These are phyloP conservation scores for Alternaria conjuncta DNA, from an alignment of 2,329 filamentous ascomycete species.

Conservation along the genomic window DNA sequence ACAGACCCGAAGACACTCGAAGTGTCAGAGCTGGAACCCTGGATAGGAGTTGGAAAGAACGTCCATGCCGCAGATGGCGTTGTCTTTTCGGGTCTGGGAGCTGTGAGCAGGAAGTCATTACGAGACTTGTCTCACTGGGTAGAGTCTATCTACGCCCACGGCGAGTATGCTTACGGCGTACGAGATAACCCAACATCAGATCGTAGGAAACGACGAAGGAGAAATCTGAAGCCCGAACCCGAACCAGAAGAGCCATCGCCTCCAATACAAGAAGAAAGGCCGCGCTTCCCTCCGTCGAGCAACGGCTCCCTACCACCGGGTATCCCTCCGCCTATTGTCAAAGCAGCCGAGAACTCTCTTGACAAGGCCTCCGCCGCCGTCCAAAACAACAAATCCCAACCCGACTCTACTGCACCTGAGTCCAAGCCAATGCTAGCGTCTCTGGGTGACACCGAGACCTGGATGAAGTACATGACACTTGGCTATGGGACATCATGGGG, in stretches of 20 bases:
- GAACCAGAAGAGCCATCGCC: conserved; percentile 4
- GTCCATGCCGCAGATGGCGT: conserved; percentile 79
- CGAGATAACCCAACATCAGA: conserved; percentile 76
- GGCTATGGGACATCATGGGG: conserved; percentile 54
- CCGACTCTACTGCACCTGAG: conserved; percentile 22
- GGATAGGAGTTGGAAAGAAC: conserved; percentile 76
- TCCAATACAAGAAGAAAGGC: conserved; percentile 3
- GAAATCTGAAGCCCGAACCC: conserved; percentile 32
- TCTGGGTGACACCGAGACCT: conserved; percentile 54
- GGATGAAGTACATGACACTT: conserved; percentile 60
- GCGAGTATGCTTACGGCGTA: conserved; percentile 83
- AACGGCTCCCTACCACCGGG: conserved; percentile 35
- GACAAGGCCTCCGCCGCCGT: conserved; percentile 51
- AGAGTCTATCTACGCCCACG: conserved; percentile 84
- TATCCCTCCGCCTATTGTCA: conserved; percentile 57
- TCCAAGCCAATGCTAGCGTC: conserved; percentile 43
- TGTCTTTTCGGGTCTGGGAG: conserved; percentile 82
- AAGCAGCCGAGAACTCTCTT: conserved; percentile 53
- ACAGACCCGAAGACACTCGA: conserved; percentile 30
- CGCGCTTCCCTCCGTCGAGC: conserved; percentile 8
- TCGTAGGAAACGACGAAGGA: conserved; percentile 58
- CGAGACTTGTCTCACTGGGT: conserved; percentile 82
- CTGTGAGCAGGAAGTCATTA: conserved; percentile 73
- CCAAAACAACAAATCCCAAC: conserved; percentile 22
- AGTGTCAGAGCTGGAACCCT: conserved; percentile 54